Base-by-base conservation (phyloP, 305 asterid species). In the Solanum hybrid region DNA sequence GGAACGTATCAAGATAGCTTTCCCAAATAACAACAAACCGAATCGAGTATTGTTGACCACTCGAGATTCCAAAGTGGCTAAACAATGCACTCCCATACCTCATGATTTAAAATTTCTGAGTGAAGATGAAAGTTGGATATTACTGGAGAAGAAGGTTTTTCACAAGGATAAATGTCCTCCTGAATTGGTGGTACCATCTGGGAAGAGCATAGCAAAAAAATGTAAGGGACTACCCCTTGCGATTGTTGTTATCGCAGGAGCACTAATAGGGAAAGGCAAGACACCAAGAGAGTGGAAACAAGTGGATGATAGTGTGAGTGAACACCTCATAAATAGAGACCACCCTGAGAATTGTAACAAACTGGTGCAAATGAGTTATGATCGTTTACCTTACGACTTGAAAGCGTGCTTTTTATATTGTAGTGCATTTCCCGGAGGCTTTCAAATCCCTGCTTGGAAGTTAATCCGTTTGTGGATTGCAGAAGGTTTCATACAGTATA, bases 181-280 rank as follows among this genome's bases (percentile, higher is more conserved):
- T 51, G 86, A 89, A 13, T 79, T 91, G 27, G 51, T 91, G 27
- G 38, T 24, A 24, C 32, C 2, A 14, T 36, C 31, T 39, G 93
- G 91, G n/a, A 24, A 8, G 24, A 26, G 24, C 17, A 91, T 91
- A 38, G 85, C 91, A 20, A 61, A 34, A 15, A 91, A 86, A 41
- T 91, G 92, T 36, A 81, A 72, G 2, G 90, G 91, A 24, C 34
- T 91, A 78, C 93, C 93, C 27, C 92, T 91, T 17, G 92, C 92
- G 12, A 84, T 91, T 83, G 93, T 91, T 68, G 93, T 91, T 20
- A 86, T 86, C 38, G 92, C 93, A 2, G 93, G 93, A 65, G 90
- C 89, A 72, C 92, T 91, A 37, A 70, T 79, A 38, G 89, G 87
- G n/a, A 73, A 90, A 22, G 68, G 88, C 4, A 27, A 84, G 12